Base-by-base conservation (phyloP, 1,284 basidiomycete genomes). In the Tylopilus orsonianus region DNA sequence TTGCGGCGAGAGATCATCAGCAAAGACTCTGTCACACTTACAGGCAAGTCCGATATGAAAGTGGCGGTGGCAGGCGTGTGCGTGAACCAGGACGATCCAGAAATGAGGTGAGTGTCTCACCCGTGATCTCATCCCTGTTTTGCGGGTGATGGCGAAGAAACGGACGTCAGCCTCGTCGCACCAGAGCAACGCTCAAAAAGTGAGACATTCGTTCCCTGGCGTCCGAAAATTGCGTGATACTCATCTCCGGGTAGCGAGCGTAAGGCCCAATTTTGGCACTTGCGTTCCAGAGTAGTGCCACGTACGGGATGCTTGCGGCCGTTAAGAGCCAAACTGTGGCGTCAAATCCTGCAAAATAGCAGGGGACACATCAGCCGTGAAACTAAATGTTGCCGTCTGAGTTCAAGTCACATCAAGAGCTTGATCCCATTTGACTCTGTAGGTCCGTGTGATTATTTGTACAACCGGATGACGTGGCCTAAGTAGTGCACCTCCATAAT, bases 91-190 rank as follows among this genome's bases (percentile, higher is more conserved):
- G 46, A 44, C 16, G 33, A 14, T 9, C 7, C 35, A 26, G 45
- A 58, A 48, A 56, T 37, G 45, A 48, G 40, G 8, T 38, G 18
- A 22, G 24, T 54, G 56, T 59, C 45, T 59, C 59, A 61, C 57
- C 30, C 33, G 9, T 46, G 43, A 47, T 39, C 26, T 45, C 42
- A 35, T 30, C 38, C 35, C 13, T 43, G 40, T 35, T 26, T 36
- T 44, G 30, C 34, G 41, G 26, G 37, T 33, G 32, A 27, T 16
- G 19, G 20, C 20, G 23, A 40, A 23, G 24, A 42, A 12, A 43
- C 26, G 27, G 29, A 35, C 16, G 42, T 20, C 29, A 39, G 33
- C 34, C 24, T 10, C 14, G 19, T 29, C 39, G 37, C 14, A 30
- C 29, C 27, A 33, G 34, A 19, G 41, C 19, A 38, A 41, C 34